Evolutionary conservation across 345 rosid genomes (phyloP), one percentile per base, ranked within the genome.

Genomic region (Eucalyptus brandiana): DNA sequence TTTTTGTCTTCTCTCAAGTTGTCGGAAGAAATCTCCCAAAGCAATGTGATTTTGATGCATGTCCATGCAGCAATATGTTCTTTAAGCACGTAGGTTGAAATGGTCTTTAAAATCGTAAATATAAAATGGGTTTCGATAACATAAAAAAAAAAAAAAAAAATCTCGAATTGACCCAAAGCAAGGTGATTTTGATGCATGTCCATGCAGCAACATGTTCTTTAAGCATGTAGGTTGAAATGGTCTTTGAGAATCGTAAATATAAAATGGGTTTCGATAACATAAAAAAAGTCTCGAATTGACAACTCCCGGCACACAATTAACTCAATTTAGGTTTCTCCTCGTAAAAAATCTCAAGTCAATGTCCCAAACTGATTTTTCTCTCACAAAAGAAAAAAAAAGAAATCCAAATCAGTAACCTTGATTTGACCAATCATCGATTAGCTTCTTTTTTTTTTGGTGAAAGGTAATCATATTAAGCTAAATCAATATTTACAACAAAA

Each of bases 221-320:
- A 28, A 30, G 32, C 34, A 15, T 3, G 0, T n/a, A n/a, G 40
- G 21, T 65, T 7, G 37, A n/a, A n/a, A n/a, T n/a, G 37, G 76
- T 65, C 72, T 65, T 65, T 14, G 0, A 28, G n/a, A 30, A 0
- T 60, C 4, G 2, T 26, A 60, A 60, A 60, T 58, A 12, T 58
- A 58, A 58, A 58, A 58, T 10, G n/a, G n/a, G 15, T 12, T 51
- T 51, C 0, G 16, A 58, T 26, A 26, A 26, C 67, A 26, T 53
- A 3, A 53, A 50, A 4, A 54, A 53, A 18, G 19, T 8, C 9
- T 56, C 1, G 13, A 58, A 58, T 24, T 5, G 65, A 26, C 14
- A 26, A 53, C 58, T 51, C 1, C 0, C 0, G 0, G 1, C 62
- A 9, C 12, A 9, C 0, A 12, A 6, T 60, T 28, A 60, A 30